These are phyloP conservation scores for Vitis hybrid DNA, from an alignment of 177 flowering plant species.

Conservation along the genomic window DNA sequence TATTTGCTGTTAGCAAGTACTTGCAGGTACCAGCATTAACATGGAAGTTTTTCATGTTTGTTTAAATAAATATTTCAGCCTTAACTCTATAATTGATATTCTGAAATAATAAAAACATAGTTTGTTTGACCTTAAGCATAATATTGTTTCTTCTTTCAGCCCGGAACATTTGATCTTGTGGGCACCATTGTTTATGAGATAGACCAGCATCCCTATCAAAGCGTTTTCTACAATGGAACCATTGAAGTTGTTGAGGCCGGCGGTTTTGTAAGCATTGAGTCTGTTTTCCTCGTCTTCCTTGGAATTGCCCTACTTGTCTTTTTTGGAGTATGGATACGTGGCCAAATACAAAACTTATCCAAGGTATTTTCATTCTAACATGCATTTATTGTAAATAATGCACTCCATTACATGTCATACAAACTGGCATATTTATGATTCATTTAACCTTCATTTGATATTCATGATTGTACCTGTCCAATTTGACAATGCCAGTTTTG, in stretches of 20 bases:
- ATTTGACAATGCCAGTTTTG: no score
- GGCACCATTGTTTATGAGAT: slow-evolving; percentile 88
- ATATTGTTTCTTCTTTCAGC: slow-evolving; percentile 32
- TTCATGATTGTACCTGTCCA: neutral
- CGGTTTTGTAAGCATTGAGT: slow-evolving; percentile 71
- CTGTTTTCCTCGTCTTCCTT: slow-evolving; percentile 80
- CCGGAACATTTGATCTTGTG: slow-evolving; percentile 95
- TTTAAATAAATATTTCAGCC: neutral
- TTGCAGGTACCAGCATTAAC: slow-evolving; percentile 63
- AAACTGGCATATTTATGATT: neutral
- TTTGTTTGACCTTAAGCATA: slow-evolving; percentile 3
- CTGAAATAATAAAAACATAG: neutral
- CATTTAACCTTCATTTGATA: neutral
- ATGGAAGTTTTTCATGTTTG: neutral
- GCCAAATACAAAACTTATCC: slow-evolving; percentile 67
- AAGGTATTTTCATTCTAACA: slow-evolving; percentile 47
- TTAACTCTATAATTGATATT: neutral
- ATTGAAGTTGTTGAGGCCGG: slow-evolving; percentile 92
- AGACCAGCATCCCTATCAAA: slow-evolving; percentile 76
- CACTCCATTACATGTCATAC: neutral
- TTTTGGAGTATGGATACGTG: slow-evolving; percentile 68
- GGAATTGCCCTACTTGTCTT: slow-evolving; percentile 74
- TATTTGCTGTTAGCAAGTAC: slow-evolving; percentile 86
- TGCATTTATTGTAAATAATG: neutral
- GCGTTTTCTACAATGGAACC: slow-evolving; percentile 88